phyloP scores from a whole-genome alignment of 164 flowering plant genomes.

The Nelumbo lutea region DNA sequence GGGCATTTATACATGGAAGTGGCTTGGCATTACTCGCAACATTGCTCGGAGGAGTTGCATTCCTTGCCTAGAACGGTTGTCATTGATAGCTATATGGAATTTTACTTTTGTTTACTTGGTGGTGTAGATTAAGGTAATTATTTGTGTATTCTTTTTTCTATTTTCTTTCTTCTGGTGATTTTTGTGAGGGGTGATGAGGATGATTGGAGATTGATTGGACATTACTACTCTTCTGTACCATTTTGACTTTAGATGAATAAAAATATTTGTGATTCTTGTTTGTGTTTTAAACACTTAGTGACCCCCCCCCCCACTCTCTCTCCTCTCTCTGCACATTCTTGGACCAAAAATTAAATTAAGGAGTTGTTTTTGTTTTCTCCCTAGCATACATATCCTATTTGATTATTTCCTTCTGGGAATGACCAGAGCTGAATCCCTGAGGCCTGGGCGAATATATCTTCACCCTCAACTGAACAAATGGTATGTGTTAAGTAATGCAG shows the following conservation, averaged over 20 bases:
- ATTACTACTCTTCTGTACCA: conserved; percentile 24
- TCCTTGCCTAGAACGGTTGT: conserved; percentile 17
- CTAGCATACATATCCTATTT: no score
- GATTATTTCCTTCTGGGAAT: no score
- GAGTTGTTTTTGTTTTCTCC: no score
- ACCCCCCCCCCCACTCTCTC: no score
- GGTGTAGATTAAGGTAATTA: conserved; percentile 26
- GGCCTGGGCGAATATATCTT: no score
- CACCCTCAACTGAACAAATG: no score
- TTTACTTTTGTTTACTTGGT: conserved; percentile 1
- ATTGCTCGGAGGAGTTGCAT: conserved; percentile 35
- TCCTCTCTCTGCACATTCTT: no score
- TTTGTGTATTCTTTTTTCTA: conserved; percentile 32
- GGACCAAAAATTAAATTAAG: no score
- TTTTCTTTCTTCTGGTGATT: conserved; percentile 15
- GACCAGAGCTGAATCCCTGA: no score
- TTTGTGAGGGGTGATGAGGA: conserved; percentile 18
- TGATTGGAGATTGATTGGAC: conserved; percentile 16
- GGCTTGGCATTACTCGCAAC: conserved; percentile 25
- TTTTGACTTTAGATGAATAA: conserved; percentile 27
- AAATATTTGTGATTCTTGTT: conserved; percentile 18
- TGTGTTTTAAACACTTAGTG: not conserved
- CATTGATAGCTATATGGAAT: conserved; percentile 1
- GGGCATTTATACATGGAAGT: conserved; percentile 23
- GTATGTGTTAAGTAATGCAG: not conserved